Evolutionary conservation across 2,329 filamentous ascomycete genomes (phyloP).

Genomic region (Rugonectria rugulosa): DNA sequence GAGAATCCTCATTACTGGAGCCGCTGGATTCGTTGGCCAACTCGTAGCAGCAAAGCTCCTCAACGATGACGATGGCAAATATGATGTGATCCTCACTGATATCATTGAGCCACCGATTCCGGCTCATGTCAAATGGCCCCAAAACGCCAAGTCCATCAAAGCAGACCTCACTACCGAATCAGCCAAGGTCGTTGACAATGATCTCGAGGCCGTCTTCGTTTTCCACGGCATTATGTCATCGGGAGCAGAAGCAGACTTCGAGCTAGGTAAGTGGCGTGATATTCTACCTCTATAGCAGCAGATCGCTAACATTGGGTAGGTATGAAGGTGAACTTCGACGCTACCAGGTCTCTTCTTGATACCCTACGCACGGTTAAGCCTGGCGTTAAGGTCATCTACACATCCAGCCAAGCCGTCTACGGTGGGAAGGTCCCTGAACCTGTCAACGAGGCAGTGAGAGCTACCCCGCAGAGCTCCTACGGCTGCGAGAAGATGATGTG

Average conservation of each 20-base stretch:
- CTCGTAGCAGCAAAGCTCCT: slow-evolving; percentile 63
- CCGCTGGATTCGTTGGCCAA: slow-evolving; percentile 68
- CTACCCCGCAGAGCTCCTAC: slow-evolving; percentile 65
- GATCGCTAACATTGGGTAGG: neutral
- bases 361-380: slow-evolving; percentile 52
- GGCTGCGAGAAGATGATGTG: slow-evolving; percentile 68
- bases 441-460: slow-evolving; percentile 49
- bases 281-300: no score
- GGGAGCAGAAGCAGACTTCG: slow-evolving; percentile 64
- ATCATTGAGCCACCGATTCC: slow-evolving; percentile 60
- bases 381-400: slow-evolving; percentile 63
- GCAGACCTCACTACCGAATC: slow-evolving; percentile 18
- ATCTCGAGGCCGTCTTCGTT: slow-evolving; percentile 59
- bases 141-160: slow-evolving; percentile 25
- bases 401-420: slow-evolving; percentile 66
- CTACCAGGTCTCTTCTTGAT: slow-evolving; percentile 61
- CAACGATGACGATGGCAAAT: slow-evolving; percentile 37
- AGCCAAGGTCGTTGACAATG: slow-evolving; percentile 15
- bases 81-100: slow-evolving; percentile 62
- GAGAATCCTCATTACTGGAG: slow-evolving; percentile 65
- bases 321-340: slow-evolving; percentile 61
- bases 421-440: slow-evolving; percentile 59
- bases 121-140: slow-evolving; percentile 38
- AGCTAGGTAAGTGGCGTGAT: slow-evolving; percentile 52
- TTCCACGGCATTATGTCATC: slow-evolving; percentile 71